Evolutionary conservation across 345 rosid genomes (phyloP).

Genomic region (Citrus reticulata): DNA sequence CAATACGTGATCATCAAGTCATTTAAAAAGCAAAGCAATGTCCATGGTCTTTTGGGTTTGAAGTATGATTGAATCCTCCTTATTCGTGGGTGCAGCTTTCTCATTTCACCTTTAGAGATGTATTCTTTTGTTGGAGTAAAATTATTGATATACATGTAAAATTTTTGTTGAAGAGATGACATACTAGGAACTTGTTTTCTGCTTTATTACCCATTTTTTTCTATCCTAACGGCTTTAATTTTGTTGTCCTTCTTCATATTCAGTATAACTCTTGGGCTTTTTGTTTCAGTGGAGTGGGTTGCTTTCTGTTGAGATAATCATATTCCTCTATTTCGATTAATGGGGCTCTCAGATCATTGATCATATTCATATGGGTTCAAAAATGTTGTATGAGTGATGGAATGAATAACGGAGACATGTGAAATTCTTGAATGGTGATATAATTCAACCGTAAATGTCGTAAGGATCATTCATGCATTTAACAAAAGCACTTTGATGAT

Average conservation of each 20-base stretch:
- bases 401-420: too few relatives aligned
- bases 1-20: background rate
- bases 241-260: background rate
- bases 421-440: too few relatives aligned
- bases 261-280: background rate
- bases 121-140: background rate
- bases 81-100: background rate
- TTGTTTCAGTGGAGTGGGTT: background rate
- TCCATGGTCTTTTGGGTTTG: background rate
- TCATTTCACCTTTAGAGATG: background rate
- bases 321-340: too few relatives aligned
- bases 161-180: background rate
- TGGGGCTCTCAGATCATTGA: too few relatives aligned
- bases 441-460: too few relatives aligned
- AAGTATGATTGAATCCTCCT: background rate
- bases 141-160: slow-evolving; percentile 6
- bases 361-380: too few relatives aligned
- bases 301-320: background rate
- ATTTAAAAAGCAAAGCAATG: background rate
- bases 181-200: background rate
- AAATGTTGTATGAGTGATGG: too few relatives aligned
- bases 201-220: background rate
- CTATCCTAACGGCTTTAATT: background rate
- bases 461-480: too few relatives aligned
- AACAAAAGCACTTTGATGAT: too few relatives aligned